Evolutionary conservation across 768 basidiomycete species (phyloP), one percentile per base, ranked within the genome.

Genomic region (Termitomyces sp.): DNA sequence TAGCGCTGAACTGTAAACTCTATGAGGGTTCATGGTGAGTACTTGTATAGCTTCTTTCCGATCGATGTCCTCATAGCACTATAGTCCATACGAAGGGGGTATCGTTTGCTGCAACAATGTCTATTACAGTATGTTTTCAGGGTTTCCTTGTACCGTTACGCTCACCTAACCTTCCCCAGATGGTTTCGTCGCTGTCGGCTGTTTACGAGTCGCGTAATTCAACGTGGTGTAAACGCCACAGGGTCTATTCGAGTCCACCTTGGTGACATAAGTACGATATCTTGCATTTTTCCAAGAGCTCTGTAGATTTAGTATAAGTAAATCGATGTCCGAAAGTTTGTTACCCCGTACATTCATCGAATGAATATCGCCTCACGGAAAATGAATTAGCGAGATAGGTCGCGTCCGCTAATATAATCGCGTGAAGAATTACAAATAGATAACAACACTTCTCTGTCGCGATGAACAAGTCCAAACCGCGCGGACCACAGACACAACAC

Each of bases 381-480:
- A 25, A 25, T 25, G 25, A 25, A 25, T 25, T 1, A 25, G 25
- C 25, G 25, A 25, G 25, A 25, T 25, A 25, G 25, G 25, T 25
- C 25, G 25, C 25, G 25, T 25, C 25, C 25, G 1, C 25, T 25
- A 25, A 25, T 25, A 25, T 25, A 25, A 34, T 34, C 34, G 34
- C 34, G 34, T 17, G 40, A 42, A 42, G 15, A 6, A 38, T 3
- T 25, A 45, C 47, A 61, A 61, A 61, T 10, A 61, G 1, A 17
- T 31, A 34, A 50, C 43, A 61, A 61, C 48, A 61, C 17, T 50
- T 11, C 15, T 43, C 29, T 42, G 54, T 51, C 29, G 56, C 64
- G 58, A 78, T 76, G 73, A 73, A 67, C 68, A 85, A 86, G 67
- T 75, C 81, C 7, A 85, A 85, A 71, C 61, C 74, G 58, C 81